Percentiles rank a stretch among this genome's conserved stretches.
phyloP scores from a whole-genome alignment of 192 early-diverging fungal genomes.

The Pilaira anomala region DNA sequence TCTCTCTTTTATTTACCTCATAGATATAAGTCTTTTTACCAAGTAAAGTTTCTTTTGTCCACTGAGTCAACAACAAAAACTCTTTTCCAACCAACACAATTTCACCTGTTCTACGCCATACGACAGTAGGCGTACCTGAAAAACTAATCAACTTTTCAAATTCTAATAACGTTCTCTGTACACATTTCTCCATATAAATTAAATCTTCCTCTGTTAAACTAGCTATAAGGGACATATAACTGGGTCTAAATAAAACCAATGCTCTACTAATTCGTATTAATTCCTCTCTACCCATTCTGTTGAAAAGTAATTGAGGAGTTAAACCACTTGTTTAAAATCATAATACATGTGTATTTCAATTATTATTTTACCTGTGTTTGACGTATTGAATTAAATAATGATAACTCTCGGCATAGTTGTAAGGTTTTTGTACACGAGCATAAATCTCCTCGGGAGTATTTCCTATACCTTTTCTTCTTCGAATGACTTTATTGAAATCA shows the following conservation, averaged over 20 bases:
- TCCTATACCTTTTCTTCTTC: conserved; percentile 12
- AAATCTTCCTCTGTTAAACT: conserved; percentile 89
- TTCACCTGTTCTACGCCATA: conserved; percentile 94
- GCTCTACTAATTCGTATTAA: conserved; percentile 85
- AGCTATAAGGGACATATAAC: conserved; percentile 90
- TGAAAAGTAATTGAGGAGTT: background rate
- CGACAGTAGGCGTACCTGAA: conserved; percentile 91
- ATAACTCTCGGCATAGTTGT: conserved; percentile 90
- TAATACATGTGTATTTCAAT: background rate
- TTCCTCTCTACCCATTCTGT: conserved; percentile 82
- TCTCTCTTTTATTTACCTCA: conserved; percentile 42
- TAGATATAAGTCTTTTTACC: conserved; percentile 80
- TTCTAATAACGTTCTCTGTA: conserved; percentile 90
- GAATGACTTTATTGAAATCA: background rate
- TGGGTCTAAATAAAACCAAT: conserved; percentile 87
- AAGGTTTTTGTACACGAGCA: conserved; percentile 74
- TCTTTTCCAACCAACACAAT: conserved; percentile 93
- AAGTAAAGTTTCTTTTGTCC: conserved; percentile 79
- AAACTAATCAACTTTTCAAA: conserved; percentile 91
- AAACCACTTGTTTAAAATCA: background rate
- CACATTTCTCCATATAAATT: conserved; percentile 94
- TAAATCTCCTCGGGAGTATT: conserved; percentile 72
- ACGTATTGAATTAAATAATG: conserved; percentile 88
- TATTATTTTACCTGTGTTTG: conserved; percentile 53
- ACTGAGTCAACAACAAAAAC: conserved; percentile 88